These are phyloP conservation scores for Lumnitzera racemosa DNA, from an alignment of 345 rosid genomes.

Conservation along the genomic window DNA sequence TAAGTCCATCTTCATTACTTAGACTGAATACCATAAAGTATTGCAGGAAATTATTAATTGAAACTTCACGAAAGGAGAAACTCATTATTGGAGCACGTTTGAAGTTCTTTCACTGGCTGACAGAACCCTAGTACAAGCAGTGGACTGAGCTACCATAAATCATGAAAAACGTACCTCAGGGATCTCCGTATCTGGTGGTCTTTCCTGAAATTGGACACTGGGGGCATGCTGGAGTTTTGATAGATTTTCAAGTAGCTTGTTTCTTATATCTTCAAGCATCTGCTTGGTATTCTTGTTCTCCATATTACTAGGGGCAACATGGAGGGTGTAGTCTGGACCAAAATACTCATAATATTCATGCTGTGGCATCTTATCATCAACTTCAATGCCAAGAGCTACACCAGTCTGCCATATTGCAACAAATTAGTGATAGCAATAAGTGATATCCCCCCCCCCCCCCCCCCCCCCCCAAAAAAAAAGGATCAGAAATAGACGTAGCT, in stretches of 20 bases:
- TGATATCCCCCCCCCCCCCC: background rate
- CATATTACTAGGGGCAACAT: constrained; percentile 70
- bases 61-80: too few species aligned
- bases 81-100: too few species aligned
- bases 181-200: constrained; percentile 71
- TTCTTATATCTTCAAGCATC: constrained; percentile 70
- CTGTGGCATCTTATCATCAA: constrained; percentile 64
- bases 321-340: constrained; percentile 58
- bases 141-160: background rate
- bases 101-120: too few species aligned
- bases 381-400: constrained; percentile 60
- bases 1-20: too few species aligned
- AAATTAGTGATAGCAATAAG: constrained; percentile 1
- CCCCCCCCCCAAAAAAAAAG: background rate
- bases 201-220: constrained; percentile 87
- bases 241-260: constrained; percentile 78
- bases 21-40: too few species aligned
- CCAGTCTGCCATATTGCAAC: constrained; percentile 36
- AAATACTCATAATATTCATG: constrained; percentile 63
- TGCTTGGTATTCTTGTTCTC: constrained; percentile 61
- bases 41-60: background rate
- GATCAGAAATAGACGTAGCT: background rate
- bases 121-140: background rate
- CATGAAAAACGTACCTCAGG: constrained; percentile 47
- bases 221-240: constrained; percentile 97